phyloP scores from a whole-genome alignment of 2,329 filamentous ascomycete genomes.

The Ramularia endophylla region DNA sequence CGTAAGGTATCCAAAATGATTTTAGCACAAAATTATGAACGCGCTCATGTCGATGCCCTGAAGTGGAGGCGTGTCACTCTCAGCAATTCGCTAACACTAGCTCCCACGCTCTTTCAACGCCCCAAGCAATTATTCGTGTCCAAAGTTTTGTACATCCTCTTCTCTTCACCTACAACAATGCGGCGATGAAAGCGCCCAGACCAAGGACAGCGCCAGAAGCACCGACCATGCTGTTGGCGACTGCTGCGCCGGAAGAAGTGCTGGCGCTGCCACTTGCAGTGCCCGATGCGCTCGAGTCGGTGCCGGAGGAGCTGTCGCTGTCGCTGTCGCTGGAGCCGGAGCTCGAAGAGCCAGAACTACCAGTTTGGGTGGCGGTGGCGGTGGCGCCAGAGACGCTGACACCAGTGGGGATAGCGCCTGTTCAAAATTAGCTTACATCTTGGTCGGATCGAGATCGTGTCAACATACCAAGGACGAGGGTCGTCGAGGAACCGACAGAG shows the following conservation, averaged over 20 bases:
- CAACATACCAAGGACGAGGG: conserved; percentile 27
- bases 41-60: too few species aligned
- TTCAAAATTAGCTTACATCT: too few species aligned
- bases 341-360: conserved; percentile 2
- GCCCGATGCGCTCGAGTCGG: conserved; percentile 8
- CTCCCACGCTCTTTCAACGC: too few species aligned
- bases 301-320: conserved; percentile 4
- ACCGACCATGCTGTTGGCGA: conserved; percentile 25
- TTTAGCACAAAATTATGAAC: too few species aligned
- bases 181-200: conserved; percentile 33
- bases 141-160: too few species aligned
- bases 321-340: conserved; percentile 2
- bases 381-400: conserved; percentile 7
- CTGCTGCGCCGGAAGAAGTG: conserved; percentile 22
- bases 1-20: too few species aligned
- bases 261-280: conserved; percentile 8
- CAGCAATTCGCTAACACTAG: too few species aligned
- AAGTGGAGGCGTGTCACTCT: too few species aligned
- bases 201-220: conserved; percentile 31
- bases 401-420: too few species aligned
- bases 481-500: conserved; percentile 28
- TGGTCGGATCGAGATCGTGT: too few species aligned
- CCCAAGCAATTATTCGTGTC: too few species aligned
- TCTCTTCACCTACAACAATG: conserved; percentile 34
- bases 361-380: conserved; percentile 2